phyloP scores from a whole-genome alignment of 148 eudicot species.

The Polygonum maritimum region DNA sequence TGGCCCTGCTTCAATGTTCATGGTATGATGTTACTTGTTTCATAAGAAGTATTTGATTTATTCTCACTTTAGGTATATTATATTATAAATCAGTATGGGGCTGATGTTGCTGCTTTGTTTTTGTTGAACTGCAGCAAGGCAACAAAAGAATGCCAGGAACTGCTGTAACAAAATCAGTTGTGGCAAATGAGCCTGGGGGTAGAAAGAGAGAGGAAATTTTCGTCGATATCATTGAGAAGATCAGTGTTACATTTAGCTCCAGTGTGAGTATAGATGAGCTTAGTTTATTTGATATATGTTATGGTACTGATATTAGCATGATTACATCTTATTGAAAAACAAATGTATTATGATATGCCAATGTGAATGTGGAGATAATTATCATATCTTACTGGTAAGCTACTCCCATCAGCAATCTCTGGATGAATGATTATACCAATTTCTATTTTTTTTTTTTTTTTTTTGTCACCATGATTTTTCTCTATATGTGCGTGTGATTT shows the following conservation, averaged over 20 bases:
- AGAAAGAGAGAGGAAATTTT: conserved; percentile 95
- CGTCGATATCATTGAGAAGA: conserved; percentile 97
- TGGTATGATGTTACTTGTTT: conserved; percentile 42
- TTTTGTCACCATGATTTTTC: too few relatives aligned
- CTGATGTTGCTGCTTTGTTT: conserved; percentile 11
- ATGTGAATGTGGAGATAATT: neutral
- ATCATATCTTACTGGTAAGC: neutral
- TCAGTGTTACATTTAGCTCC: conserved; percentile 91
- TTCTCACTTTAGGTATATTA: neutral
- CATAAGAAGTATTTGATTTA: neutral
- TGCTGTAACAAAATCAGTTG: conserved; percentile 92
- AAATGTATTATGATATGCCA: neutral
- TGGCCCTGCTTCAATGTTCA: conserved; percentile 81
- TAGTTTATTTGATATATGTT: neutral
- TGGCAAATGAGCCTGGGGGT: conserved; percentile 93
- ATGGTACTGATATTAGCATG: neutral
- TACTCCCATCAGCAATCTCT: neutral
- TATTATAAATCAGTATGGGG: neutral
- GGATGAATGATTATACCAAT: neutral
- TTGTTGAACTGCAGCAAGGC: conserved; percentile 66
- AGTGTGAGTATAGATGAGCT: conserved; percentile 54
- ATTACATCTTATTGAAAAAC: conserved; percentile 2
- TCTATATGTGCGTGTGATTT: neutral
- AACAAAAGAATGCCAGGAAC: conserved; percentile 97
- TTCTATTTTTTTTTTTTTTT: neutral